A percentile compares a stretch with the other conserved stretches of the same genome.
These are phyloP conservation scores for Salix arbutifolia DNA, from an alignment of 345 rosid genomes.

Conservation along the genomic window DNA sequence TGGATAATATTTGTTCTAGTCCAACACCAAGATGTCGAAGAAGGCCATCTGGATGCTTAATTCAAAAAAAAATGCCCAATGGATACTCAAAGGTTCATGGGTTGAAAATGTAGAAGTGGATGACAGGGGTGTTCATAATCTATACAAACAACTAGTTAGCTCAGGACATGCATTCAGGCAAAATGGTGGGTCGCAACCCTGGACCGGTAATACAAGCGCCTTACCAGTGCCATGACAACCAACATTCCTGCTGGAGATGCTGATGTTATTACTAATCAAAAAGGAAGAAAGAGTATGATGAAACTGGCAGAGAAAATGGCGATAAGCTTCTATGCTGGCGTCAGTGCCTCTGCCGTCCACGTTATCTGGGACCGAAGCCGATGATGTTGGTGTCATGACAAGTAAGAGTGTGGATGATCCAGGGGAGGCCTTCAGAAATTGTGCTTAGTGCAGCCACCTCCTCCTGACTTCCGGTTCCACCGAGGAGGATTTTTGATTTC, in stretches of 20 bases:
- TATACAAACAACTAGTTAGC: constrained; percentile 58
- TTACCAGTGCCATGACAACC: constrained; percentile 62
- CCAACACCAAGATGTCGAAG: constrained; percentile 48
- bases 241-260: constrained; percentile 48
- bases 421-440: constrained; percentile 81
- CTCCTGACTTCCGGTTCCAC: constrained; percentile 82
- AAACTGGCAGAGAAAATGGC: constrained; percentile 76
- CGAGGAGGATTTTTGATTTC: constrained; percentile 61
- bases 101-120: constrained; percentile 89
- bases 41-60: constrained; percentile 86
- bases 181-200: constrained; percentile 81
- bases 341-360: constrained; percentile 61
- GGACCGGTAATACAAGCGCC: constrained; percentile 75
- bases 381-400: constrained; percentile 77
- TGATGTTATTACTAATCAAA: constrained; percentile 56
- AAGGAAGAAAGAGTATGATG: constrained; percentile 67
- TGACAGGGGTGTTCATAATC: constrained; percentile 53
- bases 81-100: constrained; percentile 91
- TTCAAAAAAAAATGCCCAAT: constrained; percentile 74
- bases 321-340: constrained; percentile 69
- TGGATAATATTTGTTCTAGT: constrained; percentile 62
- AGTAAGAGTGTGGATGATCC: constrained; percentile 69
- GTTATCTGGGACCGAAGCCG: constrained; percentile 56
- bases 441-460: constrained; percentile 86
- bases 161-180: constrained; percentile 83